Percentiles rank a stretch among this genome's conserved stretches.
phyloP scores from a whole-genome alignment of 371 early-diverging fungal species.

The Mucor racemosus region DNA sequence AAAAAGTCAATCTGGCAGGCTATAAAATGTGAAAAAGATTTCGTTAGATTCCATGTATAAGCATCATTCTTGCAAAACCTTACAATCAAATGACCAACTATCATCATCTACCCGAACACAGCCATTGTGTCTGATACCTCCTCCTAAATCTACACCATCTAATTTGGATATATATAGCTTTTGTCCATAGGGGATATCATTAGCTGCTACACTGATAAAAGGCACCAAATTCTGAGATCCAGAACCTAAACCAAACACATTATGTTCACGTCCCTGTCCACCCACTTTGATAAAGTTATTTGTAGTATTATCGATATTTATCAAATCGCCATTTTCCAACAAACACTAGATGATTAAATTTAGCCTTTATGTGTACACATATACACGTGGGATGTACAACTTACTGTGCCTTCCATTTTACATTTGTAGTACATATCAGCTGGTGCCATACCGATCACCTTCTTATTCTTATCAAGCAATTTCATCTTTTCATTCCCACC shows the following conservation, averaged over 20 bases:
- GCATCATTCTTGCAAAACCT: not conserved
- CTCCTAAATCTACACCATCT: slow-evolving; percentile 31
- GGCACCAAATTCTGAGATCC: slow-evolving; percentile 36
- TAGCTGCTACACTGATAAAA: slow-evolving; percentile 42
- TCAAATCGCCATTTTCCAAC: slow-evolving; percentile 36
- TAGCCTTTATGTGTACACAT: not conserved
- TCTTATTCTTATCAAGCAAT: slow-evolving; percentile 10
- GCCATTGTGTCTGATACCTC: slow-evolving; percentile 38
- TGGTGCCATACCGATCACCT: slow-evolving; percentile 26
- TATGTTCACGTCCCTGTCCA: slow-evolving; percentile 16
- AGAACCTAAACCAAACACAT: slow-evolving; percentile 43
- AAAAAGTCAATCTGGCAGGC: slow-evolving; percentile 51
- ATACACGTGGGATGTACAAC: not conserved
- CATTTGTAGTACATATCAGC: slow-evolving; percentile 31
- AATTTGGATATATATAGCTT: slow-evolving; percentile 35
- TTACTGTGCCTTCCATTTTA: slow-evolving; percentile 44
- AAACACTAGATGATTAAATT: slow-evolving; percentile 25
- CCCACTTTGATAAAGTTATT: slow-evolving; percentile 31
- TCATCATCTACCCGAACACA: slow-evolving; percentile 51
- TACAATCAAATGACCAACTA: slow-evolving; percentile 41
- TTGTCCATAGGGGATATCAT: slow-evolving; percentile 37
- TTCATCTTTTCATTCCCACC: slow-evolving; percentile 11
- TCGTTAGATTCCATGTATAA: not conserved
- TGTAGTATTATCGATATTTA: slow-evolving; percentile 25
- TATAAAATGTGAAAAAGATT: not conserved